Base-by-base conservation (phyloP, 257 asterid species). In the Nemophila menziesii region DNA sequence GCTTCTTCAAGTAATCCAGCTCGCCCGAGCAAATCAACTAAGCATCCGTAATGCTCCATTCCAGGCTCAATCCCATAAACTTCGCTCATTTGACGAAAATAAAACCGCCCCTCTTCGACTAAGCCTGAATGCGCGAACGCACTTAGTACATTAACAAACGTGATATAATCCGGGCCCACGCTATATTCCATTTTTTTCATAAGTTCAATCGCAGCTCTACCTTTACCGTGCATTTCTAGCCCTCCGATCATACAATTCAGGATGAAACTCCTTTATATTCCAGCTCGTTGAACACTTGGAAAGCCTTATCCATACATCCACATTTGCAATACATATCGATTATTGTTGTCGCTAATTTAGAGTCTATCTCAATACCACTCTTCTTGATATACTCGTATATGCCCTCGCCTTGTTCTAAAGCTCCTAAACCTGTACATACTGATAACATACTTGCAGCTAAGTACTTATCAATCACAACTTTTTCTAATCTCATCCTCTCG, bases 21-120 rank as follows among this genome's bases (percentile, higher is more conserved):
- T 40, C 62, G 65, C 43, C 68, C 61, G 34, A 61, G 44, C 52
- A 56, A 65, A 48, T 66, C 69, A 48, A 61, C 55, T 65, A 66
- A 46, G 22, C 65, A 61, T 21, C 73, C 73, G 18, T 61, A 66
- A 51, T 66, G 73, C 46, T 66, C 68, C 47, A 66, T 66, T 51
- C 47, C 50, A 2, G 58, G 72, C 20, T 60, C 57, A 42, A 66
- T 23, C 10, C 58, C 61, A 52, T 60, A 56, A 48, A 37, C 10
- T 33, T 48, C 39, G 18, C 23, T 48, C 65, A 66, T 56, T 40
- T 53, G 41, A 8, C 58, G 47, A 46, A 56, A 66, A 20, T 51
- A 66, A 9, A 21, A 41, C 52, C 54, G 56, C 16, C 73, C 68
- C 18, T 46, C 58, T 19, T 39, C 46, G 26, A 66, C 46, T 61